These are phyloP conservation scores for Xylariaceae sp. DNA, from an alignment of 2,329 filamentous ascomycete genomes.

Conservation along the genomic window DNA sequence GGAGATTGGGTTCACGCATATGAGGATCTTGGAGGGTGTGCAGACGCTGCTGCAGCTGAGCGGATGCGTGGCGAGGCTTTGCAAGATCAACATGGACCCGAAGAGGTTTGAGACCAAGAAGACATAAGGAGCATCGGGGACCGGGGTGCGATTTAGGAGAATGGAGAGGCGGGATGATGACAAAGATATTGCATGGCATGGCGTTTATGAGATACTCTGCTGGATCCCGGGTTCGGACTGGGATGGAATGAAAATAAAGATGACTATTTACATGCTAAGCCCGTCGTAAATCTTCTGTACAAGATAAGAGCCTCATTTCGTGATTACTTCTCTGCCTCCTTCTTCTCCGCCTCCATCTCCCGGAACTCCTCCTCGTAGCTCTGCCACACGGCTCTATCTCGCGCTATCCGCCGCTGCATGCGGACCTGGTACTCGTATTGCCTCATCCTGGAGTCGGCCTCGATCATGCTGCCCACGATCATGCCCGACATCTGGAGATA, in stretches of 20 bases:
- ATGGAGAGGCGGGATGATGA: slow-evolving; percentile 1
- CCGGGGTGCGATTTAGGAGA: not conserved
- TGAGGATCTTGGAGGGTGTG: slow-evolving; percentile 97
- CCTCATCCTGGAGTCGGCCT: slow-evolving; percentile 66
- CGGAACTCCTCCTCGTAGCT: slow-evolving; percentile 59
- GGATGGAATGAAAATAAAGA: slow-evolving; percentile 2
- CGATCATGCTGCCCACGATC: slow-evolving; percentile 73
- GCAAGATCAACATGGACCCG: slow-evolving; percentile 95
- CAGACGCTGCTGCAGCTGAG: slow-evolving; percentile 92
- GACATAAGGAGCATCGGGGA: slow-evolving; percentile 8
- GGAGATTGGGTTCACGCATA: slow-evolving; percentile 98
- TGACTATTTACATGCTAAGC: slow-evolving; percentile 13
- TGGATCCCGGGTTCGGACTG: slow-evolving; percentile 5
- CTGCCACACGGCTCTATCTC: slow-evolving; percentile 66
- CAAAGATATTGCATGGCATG: slow-evolving; percentile 23
- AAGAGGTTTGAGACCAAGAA: slow-evolving; percentile 60
- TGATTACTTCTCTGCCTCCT: slow-evolving; percentile 20
- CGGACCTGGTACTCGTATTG: slow-evolving; percentile 63
- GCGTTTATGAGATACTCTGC: slow-evolving; percentile 17
- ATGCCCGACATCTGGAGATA: slow-evolving; percentile 84
- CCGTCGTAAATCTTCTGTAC: slow-evolving; percentile 4
- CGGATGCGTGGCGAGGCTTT: slow-evolving; percentile 84
- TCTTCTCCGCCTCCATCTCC: slow-evolving; percentile 32
- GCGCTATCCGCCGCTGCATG: slow-evolving; percentile 57
- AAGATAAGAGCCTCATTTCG: slow-evolving; percentile 2